phyloP scores from a whole-genome alignment of 2,329 filamentous ascomycete genomes.

The Emydomyces testavorans region DNA sequence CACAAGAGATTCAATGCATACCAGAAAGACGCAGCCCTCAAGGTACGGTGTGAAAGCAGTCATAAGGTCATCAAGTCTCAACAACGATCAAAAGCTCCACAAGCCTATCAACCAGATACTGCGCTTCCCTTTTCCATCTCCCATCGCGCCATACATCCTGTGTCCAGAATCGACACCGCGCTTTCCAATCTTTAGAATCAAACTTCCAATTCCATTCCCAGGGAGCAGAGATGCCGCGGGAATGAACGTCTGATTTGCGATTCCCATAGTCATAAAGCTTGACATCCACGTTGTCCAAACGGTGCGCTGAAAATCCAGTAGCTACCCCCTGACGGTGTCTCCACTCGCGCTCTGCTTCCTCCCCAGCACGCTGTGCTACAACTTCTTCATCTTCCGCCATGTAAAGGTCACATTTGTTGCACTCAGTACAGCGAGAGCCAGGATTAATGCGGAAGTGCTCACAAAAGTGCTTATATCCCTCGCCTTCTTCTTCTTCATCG shows the following conservation, averaged over 20 bases:
- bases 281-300: constrained; percentile 7
- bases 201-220: constrained; percentile 22
- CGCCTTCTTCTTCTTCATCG: constrained; percentile 36
- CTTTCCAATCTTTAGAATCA: constrained; percentile 16
- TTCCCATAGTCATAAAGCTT: background rate
- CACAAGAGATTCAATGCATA: background rate
- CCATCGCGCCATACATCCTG: constrained; percentile 31
- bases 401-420: constrained; percentile 65
- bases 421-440: constrained; percentile 63
- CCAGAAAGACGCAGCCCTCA: background rate
- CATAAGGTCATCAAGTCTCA: constrained; percentile 11
- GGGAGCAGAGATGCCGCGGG: constrained; percentile 16
- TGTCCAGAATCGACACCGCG: constrained; percentile 27
- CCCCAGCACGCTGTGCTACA: constrained; percentile 56
- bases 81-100: constrained; percentile 33
- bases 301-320: constrained; percentile 2
- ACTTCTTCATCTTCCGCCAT: constrained; percentile 60
- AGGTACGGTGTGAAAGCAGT: background rate
- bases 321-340: constrained; percentile 47
- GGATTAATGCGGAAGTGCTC: constrained; percentile 82
- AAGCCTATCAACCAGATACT: constrained; percentile 31
- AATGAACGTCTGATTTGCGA: background rate
- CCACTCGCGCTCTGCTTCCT: constrained; percentile 62
- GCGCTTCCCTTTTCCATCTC: constrained; percentile 34
- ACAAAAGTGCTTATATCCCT: constrained; percentile 90